Conservation (phyloP, 208 protist species). For the Leishmania arabica region DNA sequence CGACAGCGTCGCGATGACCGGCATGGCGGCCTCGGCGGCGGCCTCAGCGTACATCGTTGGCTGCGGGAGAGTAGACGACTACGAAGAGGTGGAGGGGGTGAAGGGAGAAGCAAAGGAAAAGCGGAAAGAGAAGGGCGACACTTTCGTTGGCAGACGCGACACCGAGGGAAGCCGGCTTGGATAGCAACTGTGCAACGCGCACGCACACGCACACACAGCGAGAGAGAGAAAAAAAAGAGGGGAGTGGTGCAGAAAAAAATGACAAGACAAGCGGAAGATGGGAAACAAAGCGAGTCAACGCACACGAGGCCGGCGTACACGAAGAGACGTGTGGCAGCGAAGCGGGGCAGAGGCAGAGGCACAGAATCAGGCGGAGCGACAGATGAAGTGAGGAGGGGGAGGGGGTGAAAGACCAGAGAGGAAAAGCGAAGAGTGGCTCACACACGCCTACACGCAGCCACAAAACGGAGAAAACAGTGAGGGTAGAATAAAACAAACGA, state of each 20-base stretch:
- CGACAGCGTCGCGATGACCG: constrained; percentile 38
- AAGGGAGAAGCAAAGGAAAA: not conserved
- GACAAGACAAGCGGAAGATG: not conserved
- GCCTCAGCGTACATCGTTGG: constrained; percentile 2
- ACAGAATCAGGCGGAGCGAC: not conserved
- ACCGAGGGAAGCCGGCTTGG: not conserved
- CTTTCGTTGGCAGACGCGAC: not conserved
- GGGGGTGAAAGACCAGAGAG: not conserved
- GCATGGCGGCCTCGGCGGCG: constrained; percentile 23
- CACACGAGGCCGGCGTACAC: not conserved
- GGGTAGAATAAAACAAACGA: no score
- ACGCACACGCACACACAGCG: not conserved
- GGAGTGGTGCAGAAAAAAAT: not conserved
- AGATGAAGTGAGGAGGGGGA: not conserved
- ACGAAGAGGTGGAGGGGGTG: not conserved
- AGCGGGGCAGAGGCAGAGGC: not conserved
- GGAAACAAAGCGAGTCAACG: not conserved
- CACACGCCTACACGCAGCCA: not conserved
- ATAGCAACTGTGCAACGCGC: not conserved
- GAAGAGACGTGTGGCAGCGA: not conserved
- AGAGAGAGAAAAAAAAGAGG: not conserved
- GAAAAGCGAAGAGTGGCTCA: not conserved
- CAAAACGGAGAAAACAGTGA: not conserved
- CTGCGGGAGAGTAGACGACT: not conserved
- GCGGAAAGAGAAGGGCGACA: not conserved